Base-by-base conservation (phyloP, 2,329 filamentous ascomycete genomes). In the Onygenales sp. region DNA sequence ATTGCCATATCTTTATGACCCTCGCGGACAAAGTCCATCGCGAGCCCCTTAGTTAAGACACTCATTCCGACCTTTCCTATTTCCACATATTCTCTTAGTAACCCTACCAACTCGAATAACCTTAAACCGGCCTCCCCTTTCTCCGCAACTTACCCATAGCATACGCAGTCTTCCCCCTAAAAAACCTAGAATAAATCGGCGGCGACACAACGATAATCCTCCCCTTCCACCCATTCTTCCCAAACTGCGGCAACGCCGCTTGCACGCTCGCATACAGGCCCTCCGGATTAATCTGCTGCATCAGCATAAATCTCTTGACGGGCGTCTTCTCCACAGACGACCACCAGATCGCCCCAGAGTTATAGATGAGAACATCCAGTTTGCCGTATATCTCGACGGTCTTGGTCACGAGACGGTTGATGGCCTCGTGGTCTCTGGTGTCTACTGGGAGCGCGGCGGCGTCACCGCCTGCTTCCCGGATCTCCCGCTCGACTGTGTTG, bases 341-440 rank as follows among this genome's bases (percentile, higher is more conserved):
- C 87, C 88, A 92, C 84, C 85, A 93, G 59, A 94, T 90, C 2
- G 89, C 89, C 42, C 89, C 89, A 0, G 85, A 84, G 66, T 93
- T 94, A 74, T 94, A 94, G 48, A 93, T 69, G 2, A 94, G 70
- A 0, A 86, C 84, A 64, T 93, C 87, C 3, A 94, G 73, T 21
- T 78, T 79, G 43, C 78, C 77, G 61, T 86, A 85, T 4, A 68
- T 73, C 61, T 81, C 58, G 5, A 86, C 70, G 0, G 84, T 84
- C 53, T 76, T 67, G 21, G 78, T 66, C 2, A 91, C 72, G 42
- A 92, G 75, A 7, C 66, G 61, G 50, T 83, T 69, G 32, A 91
- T 75, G 66, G 81, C 84, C 7, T 75, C 70, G n/a, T 75, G 75
- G 60, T 82, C 75, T 51, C 87, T 79, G 0, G 85, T 85, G 63